A percentile compares a stretch with the other conserved stretches of the same genome.
Evolutionary conservation across 1,284 basidiomycete genomes (phyloP).

Genomic region (Golubevia sp.): DNA sequence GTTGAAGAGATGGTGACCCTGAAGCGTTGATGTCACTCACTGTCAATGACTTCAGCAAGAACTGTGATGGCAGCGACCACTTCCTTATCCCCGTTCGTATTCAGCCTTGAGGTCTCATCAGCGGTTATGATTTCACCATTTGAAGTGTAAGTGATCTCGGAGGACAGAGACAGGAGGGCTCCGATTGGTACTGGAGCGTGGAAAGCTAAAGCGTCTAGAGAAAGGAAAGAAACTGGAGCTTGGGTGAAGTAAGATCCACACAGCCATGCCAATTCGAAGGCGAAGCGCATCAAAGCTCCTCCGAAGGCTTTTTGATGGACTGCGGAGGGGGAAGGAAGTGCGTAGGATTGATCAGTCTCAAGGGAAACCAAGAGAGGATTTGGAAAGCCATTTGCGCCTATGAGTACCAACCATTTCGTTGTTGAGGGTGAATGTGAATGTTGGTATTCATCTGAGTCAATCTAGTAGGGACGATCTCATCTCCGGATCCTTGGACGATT

Average conservation of each 20-base stretch:
- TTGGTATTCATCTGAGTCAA: background rate
- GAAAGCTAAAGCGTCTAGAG: slow-evolving; percentile 55
- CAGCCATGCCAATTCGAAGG: slow-evolving; percentile 62
- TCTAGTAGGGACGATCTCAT: background rate
- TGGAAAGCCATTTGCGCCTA: no score
- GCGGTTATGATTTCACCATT: slow-evolving; percentile 12
- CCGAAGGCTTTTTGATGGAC: slow-evolving; percentile 31
- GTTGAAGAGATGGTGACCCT: no score
- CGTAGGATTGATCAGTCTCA: background rate
- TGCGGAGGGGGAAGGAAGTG: background rate
- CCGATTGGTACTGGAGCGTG: slow-evolving; percentile 51
- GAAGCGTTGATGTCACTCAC: no score
- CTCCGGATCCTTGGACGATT: background rate
- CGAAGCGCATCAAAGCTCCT: slow-evolving; percentile 42
- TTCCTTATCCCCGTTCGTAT: slow-evolving; percentile 3
- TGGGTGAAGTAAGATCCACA: slow-evolving; percentile 53
- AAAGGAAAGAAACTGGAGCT: slow-evolving; percentile 57
- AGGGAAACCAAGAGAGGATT: background rate
- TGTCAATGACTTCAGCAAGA: slow-evolving; percentile 22
- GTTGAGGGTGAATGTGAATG: slow-evolving; percentile 13
- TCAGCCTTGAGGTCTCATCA: background rate
- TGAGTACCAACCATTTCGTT: no score
- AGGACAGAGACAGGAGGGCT: slow-evolving; percentile 38
- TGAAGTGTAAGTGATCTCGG: slow-evolving; percentile 38
- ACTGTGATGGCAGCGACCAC: slow-evolving; percentile 34